Evolutionary conservation across 73 alveolate species (phyloP).

Genomic region (Tetrahymena thermophila): DNA sequence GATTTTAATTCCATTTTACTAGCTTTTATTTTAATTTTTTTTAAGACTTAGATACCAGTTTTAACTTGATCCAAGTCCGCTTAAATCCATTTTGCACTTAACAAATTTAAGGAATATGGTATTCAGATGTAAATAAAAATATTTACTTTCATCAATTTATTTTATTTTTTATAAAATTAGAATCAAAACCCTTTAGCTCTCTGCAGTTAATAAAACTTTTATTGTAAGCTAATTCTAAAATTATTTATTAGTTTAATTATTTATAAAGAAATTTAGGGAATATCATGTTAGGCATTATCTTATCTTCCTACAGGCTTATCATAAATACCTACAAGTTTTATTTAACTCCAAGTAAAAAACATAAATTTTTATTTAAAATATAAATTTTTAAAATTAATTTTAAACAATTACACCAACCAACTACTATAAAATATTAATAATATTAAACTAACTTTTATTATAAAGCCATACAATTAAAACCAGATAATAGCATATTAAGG

Average conservation of each 20-base stretch:
- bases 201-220: background rate
- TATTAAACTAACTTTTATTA: no score
- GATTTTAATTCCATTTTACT: background rate
- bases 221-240: background rate
- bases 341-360: background rate
- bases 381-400: no score
- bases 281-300: background rate
- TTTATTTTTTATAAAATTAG: background rate
- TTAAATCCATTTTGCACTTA: background rate
- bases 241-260: no score
- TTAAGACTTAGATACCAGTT: background rate
- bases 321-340: background rate
- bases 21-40: background rate
- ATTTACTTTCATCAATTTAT: no score
- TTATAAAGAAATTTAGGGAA: background rate
- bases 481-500: no score
- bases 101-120: background rate
- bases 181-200: background rate
- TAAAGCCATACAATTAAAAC: no score
- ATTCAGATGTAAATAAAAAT: background rate
- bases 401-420: no score
- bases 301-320: background rate
- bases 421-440: no score
- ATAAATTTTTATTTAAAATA: no score
- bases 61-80: background rate